These are phyloP conservation scores for Syzygium syzygioides DNA, from an alignment of 441 rosid species.

Conservation along the genomic window DNA sequence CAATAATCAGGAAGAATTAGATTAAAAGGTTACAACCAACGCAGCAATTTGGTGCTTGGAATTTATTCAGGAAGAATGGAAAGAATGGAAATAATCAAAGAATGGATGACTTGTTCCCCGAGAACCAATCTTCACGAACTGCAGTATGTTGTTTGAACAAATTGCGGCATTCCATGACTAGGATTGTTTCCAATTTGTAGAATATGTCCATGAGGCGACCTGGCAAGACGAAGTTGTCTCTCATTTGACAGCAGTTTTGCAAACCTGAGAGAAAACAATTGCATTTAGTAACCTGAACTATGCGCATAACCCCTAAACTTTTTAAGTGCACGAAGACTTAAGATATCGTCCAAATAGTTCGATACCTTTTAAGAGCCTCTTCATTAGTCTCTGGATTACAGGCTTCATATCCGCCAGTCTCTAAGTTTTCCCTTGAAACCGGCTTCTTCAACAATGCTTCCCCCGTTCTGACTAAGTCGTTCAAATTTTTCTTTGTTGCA, in stretches of 20 bases:
- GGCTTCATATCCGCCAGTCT: constrained; percentile 3
- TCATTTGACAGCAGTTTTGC: not conserved
- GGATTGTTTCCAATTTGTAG: not conserved
- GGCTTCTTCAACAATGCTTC: constrained; percentile 7
- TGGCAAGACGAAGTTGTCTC: not conserved
- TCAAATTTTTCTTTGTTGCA: not conserved
- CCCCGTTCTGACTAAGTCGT: not conserved
- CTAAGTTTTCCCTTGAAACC: not conserved
- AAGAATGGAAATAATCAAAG: not conserved
- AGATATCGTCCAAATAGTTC: no score
- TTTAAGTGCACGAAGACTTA: not conserved
- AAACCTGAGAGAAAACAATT: not conserved
- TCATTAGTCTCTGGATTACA: not conserved
- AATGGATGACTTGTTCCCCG: not conserved
- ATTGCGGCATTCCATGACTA: not conserved
- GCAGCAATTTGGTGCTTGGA: not conserved
- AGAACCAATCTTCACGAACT: not conserved
- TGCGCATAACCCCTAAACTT: not conserved
- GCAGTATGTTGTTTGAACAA: not conserved
- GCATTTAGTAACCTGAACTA: not conserved
- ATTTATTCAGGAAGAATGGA: not conserved
- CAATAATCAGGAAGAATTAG: not conserved
- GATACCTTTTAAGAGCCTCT: not conserved
- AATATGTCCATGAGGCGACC: constrained; percentile 1
- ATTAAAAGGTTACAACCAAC: not conserved